Percentiles rank a stretch among this genome's conserved stretches.
These are phyloP conservation scores for Pleurotus platypus DNA, from an alignment of 768 basidiomycete genomes.

Conservation along the genomic window DNA sequence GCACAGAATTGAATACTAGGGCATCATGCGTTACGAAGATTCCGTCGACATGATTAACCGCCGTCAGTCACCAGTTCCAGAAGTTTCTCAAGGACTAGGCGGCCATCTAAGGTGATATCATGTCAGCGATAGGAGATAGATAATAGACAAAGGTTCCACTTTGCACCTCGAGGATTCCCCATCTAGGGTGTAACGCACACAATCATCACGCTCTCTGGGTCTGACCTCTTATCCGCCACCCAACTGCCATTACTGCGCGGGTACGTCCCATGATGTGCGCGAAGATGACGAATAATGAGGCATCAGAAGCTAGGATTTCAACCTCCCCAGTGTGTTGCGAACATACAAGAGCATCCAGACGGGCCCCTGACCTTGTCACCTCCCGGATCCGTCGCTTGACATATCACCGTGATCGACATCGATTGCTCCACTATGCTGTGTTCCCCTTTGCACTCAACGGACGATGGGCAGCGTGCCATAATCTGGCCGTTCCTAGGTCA, in stretches of 20 bases:
- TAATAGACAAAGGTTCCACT: neutral
- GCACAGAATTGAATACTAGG: neutral
- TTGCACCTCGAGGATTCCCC: slow-evolving; percentile 5
- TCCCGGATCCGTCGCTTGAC: no score
- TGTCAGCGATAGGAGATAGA: slow-evolving; percentile 7
- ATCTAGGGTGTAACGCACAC: slow-evolving; percentile 6
- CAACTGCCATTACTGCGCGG: neutral
- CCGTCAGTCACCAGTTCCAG: slow-evolving; percentile 5
- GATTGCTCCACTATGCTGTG: no score
- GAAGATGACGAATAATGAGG: neutral
- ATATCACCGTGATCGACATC: no score
- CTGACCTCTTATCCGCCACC: neutral
- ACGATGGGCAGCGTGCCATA: neutral
- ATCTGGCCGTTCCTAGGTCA: neutral
- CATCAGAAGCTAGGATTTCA: no score
- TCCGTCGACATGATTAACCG: slow-evolving; percentile 1
- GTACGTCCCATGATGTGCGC: slow-evolving; percentile 1
- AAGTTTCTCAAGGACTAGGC: neutral
- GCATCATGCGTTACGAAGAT: neutral
- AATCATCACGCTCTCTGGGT: neutral
- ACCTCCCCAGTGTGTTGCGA: no score
- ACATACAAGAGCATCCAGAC: no score
- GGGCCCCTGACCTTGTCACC: no score
- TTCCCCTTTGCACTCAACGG: no score
- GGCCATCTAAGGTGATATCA: slow-evolving; percentile 3